These are phyloP conservation scores for Lepidopterella palustris DNA, from an alignment of 495 filamentous ascomycete genomes.

Conservation along the genomic window DNA sequence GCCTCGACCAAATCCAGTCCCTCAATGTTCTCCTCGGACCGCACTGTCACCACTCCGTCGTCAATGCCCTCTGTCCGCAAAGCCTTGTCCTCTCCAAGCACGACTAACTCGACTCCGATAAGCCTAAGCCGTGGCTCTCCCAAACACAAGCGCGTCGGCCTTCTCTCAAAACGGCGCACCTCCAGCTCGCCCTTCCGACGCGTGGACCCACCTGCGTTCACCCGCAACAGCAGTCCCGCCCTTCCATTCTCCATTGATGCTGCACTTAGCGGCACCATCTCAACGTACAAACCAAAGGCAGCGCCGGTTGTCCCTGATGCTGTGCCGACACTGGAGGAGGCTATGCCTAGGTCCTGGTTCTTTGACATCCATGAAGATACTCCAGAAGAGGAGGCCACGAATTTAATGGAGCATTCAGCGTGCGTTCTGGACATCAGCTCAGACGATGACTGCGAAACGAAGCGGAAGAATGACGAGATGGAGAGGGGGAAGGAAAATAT, in stretches of 20 bases:
- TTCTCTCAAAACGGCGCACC: constrained; percentile 56
- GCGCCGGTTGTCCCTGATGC: constrained; percentile 22
- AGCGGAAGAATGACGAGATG: constrained; percentile 46
- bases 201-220: constrained; percentile 49
- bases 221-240: constrained; percentile 35
- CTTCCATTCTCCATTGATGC: constrained; percentile 73
- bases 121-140: constrained; percentile 56
- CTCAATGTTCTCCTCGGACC: not conserved
- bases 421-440: constrained; percentile 73
- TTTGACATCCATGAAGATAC: constrained; percentile 96
- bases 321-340: constrained; percentile 30
- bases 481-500: constrained; percentile 88
- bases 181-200: constrained; percentile 48
- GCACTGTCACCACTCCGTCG: constrained; percentile 3
- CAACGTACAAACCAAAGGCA: constrained; percentile 44
- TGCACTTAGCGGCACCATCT: constrained; percentile 63
- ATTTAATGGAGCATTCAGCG: constrained; percentile 84
- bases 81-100: constrained; percentile 35
- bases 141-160: constrained; percentile 53
- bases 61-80: constrained; percentile 34
- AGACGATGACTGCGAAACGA: constrained; percentile 37
- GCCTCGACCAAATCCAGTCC: constrained; percentile 8
- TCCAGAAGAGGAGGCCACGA: constrained; percentile 78
- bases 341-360: constrained; percentile 63
- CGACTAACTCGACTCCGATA: constrained; percentile 34